Percentiles rank a stretch among this genome's conserved stretches.
phyloP scores from a whole-genome alignment of 306 rosid genomes.

The Sesbania bispinosa region DNA sequence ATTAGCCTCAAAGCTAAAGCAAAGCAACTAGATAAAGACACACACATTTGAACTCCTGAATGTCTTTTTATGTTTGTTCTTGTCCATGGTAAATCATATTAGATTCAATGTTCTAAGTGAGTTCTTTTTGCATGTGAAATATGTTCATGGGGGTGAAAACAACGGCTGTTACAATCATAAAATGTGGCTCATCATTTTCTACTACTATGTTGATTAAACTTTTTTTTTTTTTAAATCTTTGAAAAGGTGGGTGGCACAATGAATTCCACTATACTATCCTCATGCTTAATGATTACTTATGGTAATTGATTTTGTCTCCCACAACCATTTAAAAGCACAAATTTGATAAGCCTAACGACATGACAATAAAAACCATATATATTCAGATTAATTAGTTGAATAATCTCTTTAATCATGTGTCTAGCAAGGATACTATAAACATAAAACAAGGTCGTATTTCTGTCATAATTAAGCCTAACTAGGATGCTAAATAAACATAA shows the following conservation, averaged over 20 bases:
- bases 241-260: conserved; percentile 27
- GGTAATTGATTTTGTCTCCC: conserved; percentile 55
- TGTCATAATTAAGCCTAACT: not conserved
- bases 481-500: not conserved
- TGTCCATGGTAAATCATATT: not conserved
- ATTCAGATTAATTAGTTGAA: conserved; percentile 27
- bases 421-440: not conserved
- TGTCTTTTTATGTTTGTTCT: not conserved
- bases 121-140: conserved; percentile 21
- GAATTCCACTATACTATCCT: conserved; percentile 28
- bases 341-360: conserved; percentile 45
- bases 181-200: conserved; percentile 17
- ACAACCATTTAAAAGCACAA: conserved; percentile 36
- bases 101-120: not conserved
- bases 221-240: not conserved
- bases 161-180: conserved; percentile 15
- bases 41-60: too few relatives aligned
- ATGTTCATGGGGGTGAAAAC: conserved; percentile 33
- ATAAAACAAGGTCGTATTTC: not conserved
- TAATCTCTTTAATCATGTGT: conserved; percentile 10
- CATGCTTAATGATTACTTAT: conserved; percentile 62
- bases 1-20: not conserved
- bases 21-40: not conserved
- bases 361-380: conserved; percentile 25
- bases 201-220: not conserved